These are phyloP conservation scores for Cochlearia excelsa DNA, from an alignment of 345 rosid genomes.

Conservation along the genomic window DNA sequence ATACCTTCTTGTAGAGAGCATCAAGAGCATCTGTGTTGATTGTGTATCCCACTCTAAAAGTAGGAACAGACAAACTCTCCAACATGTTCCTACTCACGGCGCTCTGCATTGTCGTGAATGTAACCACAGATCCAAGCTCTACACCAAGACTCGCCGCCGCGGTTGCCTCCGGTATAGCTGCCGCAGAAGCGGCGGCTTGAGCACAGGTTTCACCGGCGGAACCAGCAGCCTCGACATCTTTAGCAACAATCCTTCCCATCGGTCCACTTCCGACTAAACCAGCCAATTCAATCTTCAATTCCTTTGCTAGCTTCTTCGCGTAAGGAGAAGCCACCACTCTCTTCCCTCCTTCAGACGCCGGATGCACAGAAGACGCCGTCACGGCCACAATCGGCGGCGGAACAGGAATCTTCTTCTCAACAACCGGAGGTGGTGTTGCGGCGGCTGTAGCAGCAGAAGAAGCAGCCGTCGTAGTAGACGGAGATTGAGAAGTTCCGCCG, in stretches of 20 bases:
- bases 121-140: slow-evolving; percentile 63
- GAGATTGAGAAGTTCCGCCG: slow-evolving; percentile 23
- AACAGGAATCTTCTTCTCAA: slow-evolving; percentile 22
- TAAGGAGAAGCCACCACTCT: slow-evolving; percentile 84
- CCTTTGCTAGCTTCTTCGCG: slow-evolving; percentile 84
- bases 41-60: slow-evolving; percentile 85
- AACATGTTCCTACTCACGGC: slow-evolving; percentile 85
- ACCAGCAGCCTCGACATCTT: slow-evolving; percentile 73
- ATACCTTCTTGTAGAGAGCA: slow-evolving; percentile 85
- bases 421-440: slow-evolving; percentile 7
- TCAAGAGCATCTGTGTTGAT: slow-evolving; percentile 81
- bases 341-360: slow-evolving; percentile 84
- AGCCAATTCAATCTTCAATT: slow-evolving; percentile 71
- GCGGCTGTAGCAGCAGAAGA: not conserved
- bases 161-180: slow-evolving; percentile 25
- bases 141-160: slow-evolving; percentile 28
- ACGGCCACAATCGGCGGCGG: slow-evolving; percentile 25
- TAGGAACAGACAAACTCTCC: slow-evolving; percentile 80
- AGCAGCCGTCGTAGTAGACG: slow-evolving; percentile 30
- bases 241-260: slow-evolving; percentile 83
- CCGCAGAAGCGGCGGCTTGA: not conserved
- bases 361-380: slow-evolving; percentile 50
- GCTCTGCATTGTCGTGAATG: slow-evolving; percentile 85
- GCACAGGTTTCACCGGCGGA: slow-evolving; percentile 26
- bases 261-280: slow-evolving; percentile 78